Base-by-base conservation (phyloP, 306 rosid genomes). In the Trifolium dubium region DNA sequence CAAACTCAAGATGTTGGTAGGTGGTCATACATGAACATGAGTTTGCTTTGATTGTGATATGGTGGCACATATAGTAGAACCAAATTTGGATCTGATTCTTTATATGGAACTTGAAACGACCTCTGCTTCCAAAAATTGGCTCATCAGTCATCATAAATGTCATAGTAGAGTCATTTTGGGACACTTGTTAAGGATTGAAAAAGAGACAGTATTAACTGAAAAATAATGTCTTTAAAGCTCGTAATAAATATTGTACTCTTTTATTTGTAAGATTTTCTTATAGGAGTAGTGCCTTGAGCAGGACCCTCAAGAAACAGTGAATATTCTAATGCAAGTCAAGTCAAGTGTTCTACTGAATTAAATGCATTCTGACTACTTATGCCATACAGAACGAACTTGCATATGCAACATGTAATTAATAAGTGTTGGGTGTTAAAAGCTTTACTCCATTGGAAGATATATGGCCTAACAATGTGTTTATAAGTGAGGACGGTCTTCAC, bases 71-170 rank as follows among this genome's bases (percentile, higher is more conserved):
- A 46, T 39, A 60, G 60, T 67, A 49, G 32, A 56, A 40, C 75
- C 66, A 76, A 65, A 70, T 70, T 71, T 44, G 69, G 78, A 59
- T 64, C n/a, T 59, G 76, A 39, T 55, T 64, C 56, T 30, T 35
- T 13, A 39, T 61, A n/a, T 64, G 32, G 67, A 54, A 75, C 63
- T 64, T 28, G 7, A 54, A 53, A 55, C n/a, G 28, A 46, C 59
- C 18, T 44, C 61, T 47, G 47, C 67, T 31, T 49, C 17, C 62
- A 28, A 67, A 64, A 72, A 14, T 39, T 56, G 28, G 67, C 43
- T 58, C 67, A 56, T 13, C 64, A 41, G 34, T 56, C 23, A 60
- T 13, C 59, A 39, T 31, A 40, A 64, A 39, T 64, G 15, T 40
- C 50, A 64, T 32, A 60, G 40, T 37, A 18, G 10, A 17, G 15